These are phyloP conservation scores for Botryosphaeria dothidea DNA, from an alignment of 2,329 filamentous ascomycete genomes.

Conservation along the genomic window DNA sequence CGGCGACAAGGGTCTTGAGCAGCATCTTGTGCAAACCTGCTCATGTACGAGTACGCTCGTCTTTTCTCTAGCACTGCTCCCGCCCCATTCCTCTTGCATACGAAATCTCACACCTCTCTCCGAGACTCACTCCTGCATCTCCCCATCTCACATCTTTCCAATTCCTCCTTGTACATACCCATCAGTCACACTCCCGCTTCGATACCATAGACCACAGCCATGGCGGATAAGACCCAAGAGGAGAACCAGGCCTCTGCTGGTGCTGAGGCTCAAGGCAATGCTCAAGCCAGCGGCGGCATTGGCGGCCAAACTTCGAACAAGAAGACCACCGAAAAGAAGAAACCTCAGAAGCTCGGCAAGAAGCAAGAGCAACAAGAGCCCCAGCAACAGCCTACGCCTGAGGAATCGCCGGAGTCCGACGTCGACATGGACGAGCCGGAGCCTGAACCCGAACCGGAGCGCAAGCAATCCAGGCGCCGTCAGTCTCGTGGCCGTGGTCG, in stretches of 20 bases:
- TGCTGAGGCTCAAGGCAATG: conserved; percentile 29
- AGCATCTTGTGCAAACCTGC: conserved; percentile 17
- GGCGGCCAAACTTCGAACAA: conserved; percentile 25
- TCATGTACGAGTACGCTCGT: conserved; percentile 1
- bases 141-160: not conserved
- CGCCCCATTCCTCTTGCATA: not conserved
- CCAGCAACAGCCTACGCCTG: conserved; percentile 50
- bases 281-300: conserved; percentile 23
- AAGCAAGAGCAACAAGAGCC: conserved; percentile 46
- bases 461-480: conserved; percentile 48
- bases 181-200: not conserved
- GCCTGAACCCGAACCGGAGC: conserved; percentile 46
- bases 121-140: not conserved
- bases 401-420: conserved; percentile 39
- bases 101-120: not conserved
- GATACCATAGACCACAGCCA: conserved; percentile 16
- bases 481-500: conserved; percentile 53
- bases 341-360: conserved; percentile 51
- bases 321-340: conserved; percentile 49
- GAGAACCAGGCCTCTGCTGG: conserved; percentile 26
- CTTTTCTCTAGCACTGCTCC: conserved; percentile 16
- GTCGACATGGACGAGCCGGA: conserved; percentile 47
- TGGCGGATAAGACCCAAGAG: conserved; percentile 25
- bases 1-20: conserved; percentile 11
- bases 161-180: conserved; percentile 7